Evolutionary conservation across 1,284 basidiomycete genomes (phyloP).

Genomic region (Trichosporon coremiiforme): DNA sequence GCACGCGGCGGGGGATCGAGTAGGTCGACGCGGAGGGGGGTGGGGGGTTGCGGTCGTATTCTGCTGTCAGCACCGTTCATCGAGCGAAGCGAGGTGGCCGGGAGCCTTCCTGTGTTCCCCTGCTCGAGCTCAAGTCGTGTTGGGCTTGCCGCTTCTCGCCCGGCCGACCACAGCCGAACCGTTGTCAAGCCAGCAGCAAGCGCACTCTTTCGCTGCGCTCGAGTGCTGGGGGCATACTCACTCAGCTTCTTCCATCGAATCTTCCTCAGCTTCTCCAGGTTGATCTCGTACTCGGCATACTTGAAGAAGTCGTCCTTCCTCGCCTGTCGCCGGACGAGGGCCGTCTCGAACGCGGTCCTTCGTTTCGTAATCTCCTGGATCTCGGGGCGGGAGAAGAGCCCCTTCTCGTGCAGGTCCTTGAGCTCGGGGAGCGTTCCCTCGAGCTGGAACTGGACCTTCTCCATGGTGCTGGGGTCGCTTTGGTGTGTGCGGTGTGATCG

Average conservation of each 20-base stretch:
- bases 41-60: conserved; percentile 51
- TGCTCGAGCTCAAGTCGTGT: no score
- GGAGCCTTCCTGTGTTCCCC: no score
- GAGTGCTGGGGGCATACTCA: conserved; percentile 56
- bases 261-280: conserved; percentile 74
- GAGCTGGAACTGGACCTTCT: conserved; percentile 90
- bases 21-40: conserved; percentile 75
- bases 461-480: conserved; percentile 62
- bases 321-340: conserved; percentile 77
- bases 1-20: conserved; percentile 76
- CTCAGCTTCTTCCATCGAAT: conserved; percentile 73
- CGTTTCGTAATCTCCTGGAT: conserved; percentile 82
- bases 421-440: conserved; percentile 97
- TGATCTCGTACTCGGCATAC: conserved; percentile 91
- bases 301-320: conserved; percentile 86
- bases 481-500: background rate
- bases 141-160: no score
- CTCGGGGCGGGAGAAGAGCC: conserved; percentile 70
- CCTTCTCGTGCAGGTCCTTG: conserved; percentile 85
- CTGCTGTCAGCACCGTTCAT: conserved; percentile 27
- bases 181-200: no score
- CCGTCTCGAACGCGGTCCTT: conserved; percentile 79
- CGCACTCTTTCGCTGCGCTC: background rate
- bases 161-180: no score
- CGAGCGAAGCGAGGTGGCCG: no score